These are phyloP conservation scores for Aspergillus costaricaensis DNA, from an alignment of 2,329 filamentous ascomycete species.

Conservation along the genomic window DNA sequence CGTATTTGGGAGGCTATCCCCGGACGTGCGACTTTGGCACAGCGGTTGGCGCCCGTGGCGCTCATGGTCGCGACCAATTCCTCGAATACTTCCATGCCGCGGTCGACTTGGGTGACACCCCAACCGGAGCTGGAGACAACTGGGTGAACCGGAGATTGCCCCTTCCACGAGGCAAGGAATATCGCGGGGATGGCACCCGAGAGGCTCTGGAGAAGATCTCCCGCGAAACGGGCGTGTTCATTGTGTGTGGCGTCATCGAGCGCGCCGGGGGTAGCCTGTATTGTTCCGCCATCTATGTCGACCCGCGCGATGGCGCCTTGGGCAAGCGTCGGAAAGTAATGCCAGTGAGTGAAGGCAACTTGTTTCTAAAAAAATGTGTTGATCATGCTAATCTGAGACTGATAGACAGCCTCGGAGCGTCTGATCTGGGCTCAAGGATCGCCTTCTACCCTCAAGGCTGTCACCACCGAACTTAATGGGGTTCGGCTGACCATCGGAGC, in stretches of 20 bases:
- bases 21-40: slow-evolving; percentile 77
- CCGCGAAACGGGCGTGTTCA: slow-evolving; percentile 74
- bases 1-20: slow-evolving; percentile 89
- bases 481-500: slow-evolving; percentile 77
- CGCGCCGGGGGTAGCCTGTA: slow-evolving; percentile 79
- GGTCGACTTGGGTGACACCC: slow-evolving; percentile 82
- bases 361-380: not conserved
- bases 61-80: slow-evolving; percentile 76
- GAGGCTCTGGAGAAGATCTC: slow-evolving; percentile 78
- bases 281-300: slow-evolving; percentile 80
- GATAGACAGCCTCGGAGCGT: slow-evolving; percentile 73
- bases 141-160: slow-evolving; percentile 69
- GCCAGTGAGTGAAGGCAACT: slow-evolving; percentile 60
- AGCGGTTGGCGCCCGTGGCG: slow-evolving; percentile 67
- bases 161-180: slow-evolving; percentile 52
- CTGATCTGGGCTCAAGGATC: slow-evolving; percentile 88
- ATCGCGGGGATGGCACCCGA: slow-evolving; percentile 72
- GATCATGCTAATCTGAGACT: not conserved
- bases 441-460: slow-evolving; percentile 73
- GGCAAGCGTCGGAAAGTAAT: slow-evolving; percentile 92
- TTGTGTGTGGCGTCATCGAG: slow-evolving; percentile 80
- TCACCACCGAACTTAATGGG: slow-evolving; percentile 77
- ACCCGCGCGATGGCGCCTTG: slow-evolving; percentile 69
- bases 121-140: slow-evolving; percentile 65
- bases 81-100: slow-evolving; percentile 75